Evolutionary conservation across 2,329 filamentous ascomycete species (phyloP), one percentile per base, ranked within the genome.

Genomic region (Fusarium piperis): DNA sequence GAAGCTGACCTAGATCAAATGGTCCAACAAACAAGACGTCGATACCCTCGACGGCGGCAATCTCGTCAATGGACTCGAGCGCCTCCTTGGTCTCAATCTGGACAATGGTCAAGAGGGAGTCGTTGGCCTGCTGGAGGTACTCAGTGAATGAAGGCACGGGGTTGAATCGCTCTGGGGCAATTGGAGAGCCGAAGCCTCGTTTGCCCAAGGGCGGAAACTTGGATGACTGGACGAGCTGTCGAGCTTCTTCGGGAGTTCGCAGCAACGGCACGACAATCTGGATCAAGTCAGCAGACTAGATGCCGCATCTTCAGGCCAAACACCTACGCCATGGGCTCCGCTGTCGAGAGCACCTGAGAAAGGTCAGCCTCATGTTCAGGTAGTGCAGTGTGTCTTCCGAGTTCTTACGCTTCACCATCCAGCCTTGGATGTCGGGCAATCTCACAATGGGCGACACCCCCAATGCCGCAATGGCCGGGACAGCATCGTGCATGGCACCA

Each of bases 41-140:
- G 23, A 92, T 83, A 4, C 88, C 88, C 4, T 88, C 80, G 23
- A 90, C 82, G 20, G 86, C 83, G 44, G 89, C 89, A 77, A 92
- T 92, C 53, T 87, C 87, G 35, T 91, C 89, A 1, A 92, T 85
- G 13, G 81, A 80, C 1, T 89, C 86, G 15, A 92, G 81, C 1
- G 90, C 90, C 77, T 91, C 89, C 67, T 83, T 82, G 0, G 90
- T 92, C 81, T 92, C 90, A 59, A 92, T 92, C 78, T 92, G 90
- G 12, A 92, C 88, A 81, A 91, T 90, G 16, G 88, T 91, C 64
- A 92, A 77, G 23, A 92, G 83, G 32, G 79, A 72, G 59, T 86
- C 81, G 67, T 88, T 87, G 48, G 86, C 86, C 41, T 84, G 81
- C 66, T 84, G 80, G 72, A 87, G 82, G 65, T 88, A 88, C 59